Evolutionary conservation across 352 stramenopile species (phyloP).

Genomic region (Elongisporangium senticosum): DNA sequence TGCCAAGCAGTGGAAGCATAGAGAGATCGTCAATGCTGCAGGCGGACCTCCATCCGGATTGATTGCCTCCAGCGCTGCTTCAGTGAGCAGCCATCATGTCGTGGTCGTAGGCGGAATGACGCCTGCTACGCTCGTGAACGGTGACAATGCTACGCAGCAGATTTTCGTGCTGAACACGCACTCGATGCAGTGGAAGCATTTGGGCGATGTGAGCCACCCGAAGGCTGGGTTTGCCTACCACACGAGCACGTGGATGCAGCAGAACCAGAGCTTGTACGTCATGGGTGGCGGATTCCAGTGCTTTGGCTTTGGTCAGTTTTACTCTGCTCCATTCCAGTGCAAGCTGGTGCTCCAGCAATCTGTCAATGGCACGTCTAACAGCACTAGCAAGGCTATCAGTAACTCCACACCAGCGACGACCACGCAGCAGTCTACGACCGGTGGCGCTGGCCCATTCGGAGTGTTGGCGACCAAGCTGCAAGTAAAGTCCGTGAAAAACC

Average conservation of each 20-base stretch:
- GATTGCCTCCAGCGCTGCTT: slow-evolving; percentile 38
- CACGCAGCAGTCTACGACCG: neutral
- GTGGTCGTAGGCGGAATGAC: slow-evolving; percentile 58
- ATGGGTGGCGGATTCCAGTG: slow-evolving; percentile 77
- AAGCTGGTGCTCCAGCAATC: slow-evolving; percentile 25
- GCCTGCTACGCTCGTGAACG: slow-evolving; percentile 26
- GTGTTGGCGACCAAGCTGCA: slow-evolving; percentile 38
- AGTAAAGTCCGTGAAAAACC: slow-evolving; percentile 78
- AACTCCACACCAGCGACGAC: neutral
- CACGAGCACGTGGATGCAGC: slow-evolving; percentile 44
- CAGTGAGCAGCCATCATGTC: slow-evolving; percentile 49
- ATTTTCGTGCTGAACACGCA: slow-evolving; percentile 45
- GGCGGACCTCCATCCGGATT: slow-evolving; percentile 29
- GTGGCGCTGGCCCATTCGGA: neutral
- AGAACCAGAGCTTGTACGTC: slow-evolving; percentile 34
- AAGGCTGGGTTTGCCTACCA: slow-evolving; percentile 52
- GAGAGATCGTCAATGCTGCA: slow-evolving; percentile 24
- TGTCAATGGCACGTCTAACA: slow-evolving; percentile 5
- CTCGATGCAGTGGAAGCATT: slow-evolving; percentile 38
- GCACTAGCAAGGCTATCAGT: neutral
- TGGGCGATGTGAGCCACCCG: slow-evolving; percentile 44
- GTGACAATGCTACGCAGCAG: slow-evolving; percentile 37
- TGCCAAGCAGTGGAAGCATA: slow-evolving; percentile 28
- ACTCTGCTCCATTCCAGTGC: slow-evolving; percentile 58
- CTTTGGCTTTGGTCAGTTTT: slow-evolving; percentile 82